Evolutionary conservation across 140 eudicot genomes (phyloP).

Genomic region (Flaveria floridana): DNA sequence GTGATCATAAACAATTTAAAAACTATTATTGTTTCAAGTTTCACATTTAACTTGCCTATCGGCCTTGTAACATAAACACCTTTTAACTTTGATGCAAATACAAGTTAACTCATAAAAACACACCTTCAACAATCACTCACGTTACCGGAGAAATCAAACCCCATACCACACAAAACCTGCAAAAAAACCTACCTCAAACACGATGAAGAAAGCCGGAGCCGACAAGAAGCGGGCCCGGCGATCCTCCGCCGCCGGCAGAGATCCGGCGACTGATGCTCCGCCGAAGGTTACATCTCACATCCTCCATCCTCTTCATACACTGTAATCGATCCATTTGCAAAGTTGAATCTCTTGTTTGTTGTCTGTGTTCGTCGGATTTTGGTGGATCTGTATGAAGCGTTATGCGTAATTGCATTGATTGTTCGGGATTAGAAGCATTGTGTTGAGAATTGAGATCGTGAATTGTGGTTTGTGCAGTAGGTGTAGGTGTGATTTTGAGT

Average conservation of each 20-base stretch:
- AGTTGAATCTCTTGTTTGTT: neutral
- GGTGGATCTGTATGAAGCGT: constrained; percentile 19
- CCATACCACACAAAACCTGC: too few relatives aligned
- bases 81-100: too few relatives aligned
- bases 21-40: too few relatives aligned
- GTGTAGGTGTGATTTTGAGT: constrained; percentile 20
- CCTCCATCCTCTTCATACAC: neutral
- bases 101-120: too few relatives aligned
- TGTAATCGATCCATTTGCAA: neutral
- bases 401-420: neutral
- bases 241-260: constrained; percentile 47
- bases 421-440: constrained; percentile 22
- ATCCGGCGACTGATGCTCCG: constrained; percentile 56
- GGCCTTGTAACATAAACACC: too few relatives aligned
- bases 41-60: too few relatives aligned
- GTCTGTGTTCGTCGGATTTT: constrained; percentile 3
- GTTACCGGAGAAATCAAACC: too few relatives aligned
- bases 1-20: too few relatives aligned
- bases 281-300: constrained; percentile 51
- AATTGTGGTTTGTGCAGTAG: constrained; percentile 18
- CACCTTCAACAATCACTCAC: too few relatives aligned
- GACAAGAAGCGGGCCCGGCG: constrained; percentile 85
- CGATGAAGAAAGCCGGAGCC: constrained; percentile 78
- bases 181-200: neutral
- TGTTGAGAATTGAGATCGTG: constrained; percentile 20